Conservation (phyloP, 2,329 filamentous ascomycete species). For the Monosporascus sp. region DNA sequence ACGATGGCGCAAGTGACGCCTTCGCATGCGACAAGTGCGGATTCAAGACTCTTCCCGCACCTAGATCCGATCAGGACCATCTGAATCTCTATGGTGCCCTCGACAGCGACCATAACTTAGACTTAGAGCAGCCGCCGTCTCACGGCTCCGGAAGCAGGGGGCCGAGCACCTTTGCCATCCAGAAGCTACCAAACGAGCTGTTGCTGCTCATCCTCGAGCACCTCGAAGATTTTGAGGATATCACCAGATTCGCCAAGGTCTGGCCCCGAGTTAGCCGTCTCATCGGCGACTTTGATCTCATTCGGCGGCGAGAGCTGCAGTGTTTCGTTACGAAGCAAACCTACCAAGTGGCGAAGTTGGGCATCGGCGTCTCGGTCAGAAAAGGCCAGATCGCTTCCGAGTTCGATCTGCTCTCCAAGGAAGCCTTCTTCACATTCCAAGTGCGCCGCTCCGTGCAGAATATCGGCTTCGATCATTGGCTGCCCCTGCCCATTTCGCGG, state of each 20-base stretch:
- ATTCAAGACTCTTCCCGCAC: constrained; percentile 4
- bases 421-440: constrained; percentile 30
- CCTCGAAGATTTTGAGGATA: constrained; percentile 30
- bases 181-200: constrained; percentile 35
- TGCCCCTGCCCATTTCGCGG: constrained; percentile 40
- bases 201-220: constrained; percentile 29
- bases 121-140: not conserved
- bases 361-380: constrained; percentile 33
- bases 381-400: constrained; percentile 35
- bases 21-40: constrained; percentile 24
- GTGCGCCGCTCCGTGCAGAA: constrained; percentile 38
- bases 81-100: constrained; percentile 4
- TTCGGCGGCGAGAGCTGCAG: constrained; percentile 39
- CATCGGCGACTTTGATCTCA: constrained; percentile 28
- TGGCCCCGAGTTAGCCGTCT: constrained; percentile 30
- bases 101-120: no score
- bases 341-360: constrained; percentile 33
- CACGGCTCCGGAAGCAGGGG: constrained; percentile 1
- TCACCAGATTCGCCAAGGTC: constrained; percentile 31
- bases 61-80: not conserved
- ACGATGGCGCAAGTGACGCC: constrained; percentile 1
- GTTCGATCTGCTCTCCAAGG: constrained; percentile 42
- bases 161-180: constrained; percentile 14
- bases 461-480: constrained; percentile 35
- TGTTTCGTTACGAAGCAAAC: constrained; percentile 41